Evolutionary conservation across 306 rosid genomes (phyloP).

Genomic region (Pterocarpus santalinus): DNA sequence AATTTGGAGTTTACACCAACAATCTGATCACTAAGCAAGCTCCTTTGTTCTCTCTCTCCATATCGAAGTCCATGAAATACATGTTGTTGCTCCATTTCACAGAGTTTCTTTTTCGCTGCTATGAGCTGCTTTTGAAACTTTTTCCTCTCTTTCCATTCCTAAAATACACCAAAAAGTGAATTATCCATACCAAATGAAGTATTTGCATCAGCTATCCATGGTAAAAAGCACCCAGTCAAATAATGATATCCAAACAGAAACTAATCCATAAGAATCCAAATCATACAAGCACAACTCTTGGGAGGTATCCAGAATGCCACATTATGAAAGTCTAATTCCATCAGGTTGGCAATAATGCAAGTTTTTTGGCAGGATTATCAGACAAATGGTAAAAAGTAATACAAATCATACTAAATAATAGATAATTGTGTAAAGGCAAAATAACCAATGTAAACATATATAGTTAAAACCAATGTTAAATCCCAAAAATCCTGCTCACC

Average conservation of each 20-base stretch:
- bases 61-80: constrained; percentile 77
- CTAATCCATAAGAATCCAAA: constrained; percentile 28
- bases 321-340: constrained; percentile 34
- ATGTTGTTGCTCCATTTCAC: constrained; percentile 87
- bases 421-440: constrained; percentile 2
- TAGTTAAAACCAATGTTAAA: constrained; percentile 20
- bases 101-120: constrained; percentile 88
- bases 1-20: constrained; percentile 73
- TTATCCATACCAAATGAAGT: constrained; percentile 20
- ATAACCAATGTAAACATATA: not conserved
- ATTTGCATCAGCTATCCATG: constrained; percentile 20
- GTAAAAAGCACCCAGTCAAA: constrained; percentile 24
- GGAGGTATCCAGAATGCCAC: constrained; percentile 35
- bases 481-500: not conserved
- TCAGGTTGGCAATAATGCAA: not conserved
- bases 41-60: constrained; percentile 85
- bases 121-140: constrained; percentile 83
- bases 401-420: constrained; percentile 17
- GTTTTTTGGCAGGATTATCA: constrained; percentile 22
- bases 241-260: constrained; percentile 28
- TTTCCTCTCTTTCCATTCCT: constrained; percentile 97
- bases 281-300: constrained; percentile 20
- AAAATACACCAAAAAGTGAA: constrained; percentile 49
- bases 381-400: constrained; percentile 10
- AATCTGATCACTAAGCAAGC: constrained; percentile 85